Conservation (phyloP, 2,329 filamentous ascomycete genomes). For the Curvularia sp. region DNA sequence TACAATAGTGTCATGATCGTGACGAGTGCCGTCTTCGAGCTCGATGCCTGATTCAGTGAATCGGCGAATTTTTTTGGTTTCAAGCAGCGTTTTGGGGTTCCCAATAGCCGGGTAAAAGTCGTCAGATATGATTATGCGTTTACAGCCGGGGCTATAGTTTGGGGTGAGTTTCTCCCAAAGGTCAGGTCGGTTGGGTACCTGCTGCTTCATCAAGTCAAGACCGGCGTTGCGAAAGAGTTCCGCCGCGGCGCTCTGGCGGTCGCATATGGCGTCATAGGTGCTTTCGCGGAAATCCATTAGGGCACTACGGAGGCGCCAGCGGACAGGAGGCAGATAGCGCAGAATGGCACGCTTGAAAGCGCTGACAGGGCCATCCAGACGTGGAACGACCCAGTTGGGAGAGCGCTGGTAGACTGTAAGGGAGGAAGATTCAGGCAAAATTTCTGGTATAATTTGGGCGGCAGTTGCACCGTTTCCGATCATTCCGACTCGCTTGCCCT, state of each 20-base stretch:
- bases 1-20: conserved; percentile 63
- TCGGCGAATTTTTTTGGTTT: conserved; percentile 57
- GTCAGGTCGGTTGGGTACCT: conserved; percentile 58
- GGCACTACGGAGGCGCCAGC: conserved; percentile 58
- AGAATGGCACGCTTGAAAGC: conserved; percentile 53
- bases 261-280: conserved; percentile 55
- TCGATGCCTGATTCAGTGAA: conserved; percentile 58
- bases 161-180: conserved; percentile 63
- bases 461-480: conserved; percentile 67
- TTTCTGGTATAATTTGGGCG: conserved; percentile 65
- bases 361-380: conserved; percentile 58
- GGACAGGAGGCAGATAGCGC: conserved; percentile 59
- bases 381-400: conserved; percentile 66
- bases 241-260: conserved; percentile 51
- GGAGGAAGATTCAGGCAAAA: conserved; percentile 58
- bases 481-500: conserved; percentile 63
- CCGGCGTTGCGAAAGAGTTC: conserved; percentile 51
- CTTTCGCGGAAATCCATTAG: conserved; percentile 64
- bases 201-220: conserved; percentile 52
- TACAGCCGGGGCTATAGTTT: conserved; percentile 62
- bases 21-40: conserved; percentile 50
- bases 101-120: conserved; percentile 63
- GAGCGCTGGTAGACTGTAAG: conserved; percentile 65
- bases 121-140: conserved; percentile 62
- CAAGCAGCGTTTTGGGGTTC: conserved; percentile 57